phyloP scores from a whole-genome alignment of 2,329 filamentous ascomycete species.

The Colletotrichum sublineola region DNA sequence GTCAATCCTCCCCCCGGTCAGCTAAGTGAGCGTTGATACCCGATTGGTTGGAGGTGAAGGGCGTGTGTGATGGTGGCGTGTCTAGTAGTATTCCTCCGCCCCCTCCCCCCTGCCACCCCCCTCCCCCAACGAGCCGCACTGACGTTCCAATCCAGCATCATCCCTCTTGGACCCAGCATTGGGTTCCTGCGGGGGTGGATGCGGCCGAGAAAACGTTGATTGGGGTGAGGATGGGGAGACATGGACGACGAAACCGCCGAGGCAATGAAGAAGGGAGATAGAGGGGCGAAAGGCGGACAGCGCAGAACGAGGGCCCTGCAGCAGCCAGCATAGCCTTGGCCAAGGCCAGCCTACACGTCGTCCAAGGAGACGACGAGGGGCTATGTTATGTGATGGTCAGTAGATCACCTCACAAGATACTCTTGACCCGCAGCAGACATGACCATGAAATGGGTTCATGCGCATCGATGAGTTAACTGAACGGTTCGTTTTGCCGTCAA shows the following conservation, averaged over 20 bases:
- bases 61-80: slow-evolving; percentile 1
- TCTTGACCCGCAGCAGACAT: slow-evolving; percentile 3
- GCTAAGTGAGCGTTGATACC: slow-evolving; percentile 9
- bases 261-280: neutral
- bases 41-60: slow-evolving; percentile 23
- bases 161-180: slow-evolving; percentile 26
- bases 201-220: slow-evolving; percentile 13
- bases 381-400: neutral
- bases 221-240: neutral
- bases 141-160: slow-evolving; percentile 29
- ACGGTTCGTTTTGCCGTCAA: neutral
- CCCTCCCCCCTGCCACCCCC: neutral
- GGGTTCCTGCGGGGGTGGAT: slow-evolving; percentile 27
- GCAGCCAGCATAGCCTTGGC: slow-evolving; percentile 16
- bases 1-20: slow-evolving; percentile 7
- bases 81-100: neutral
- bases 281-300: neutral
- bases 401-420: neutral
- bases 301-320: neutral
- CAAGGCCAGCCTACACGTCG: neutral
- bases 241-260: neutral
- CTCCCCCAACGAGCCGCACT: slow-evolving; percentile 31
- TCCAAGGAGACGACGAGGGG: neutral
- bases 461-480: neutral
- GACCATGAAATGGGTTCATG: slow-evolving; percentile 15